Conservation (phyloP, 768 basidiomycete species). For the Nidularia sp. region DNA sequence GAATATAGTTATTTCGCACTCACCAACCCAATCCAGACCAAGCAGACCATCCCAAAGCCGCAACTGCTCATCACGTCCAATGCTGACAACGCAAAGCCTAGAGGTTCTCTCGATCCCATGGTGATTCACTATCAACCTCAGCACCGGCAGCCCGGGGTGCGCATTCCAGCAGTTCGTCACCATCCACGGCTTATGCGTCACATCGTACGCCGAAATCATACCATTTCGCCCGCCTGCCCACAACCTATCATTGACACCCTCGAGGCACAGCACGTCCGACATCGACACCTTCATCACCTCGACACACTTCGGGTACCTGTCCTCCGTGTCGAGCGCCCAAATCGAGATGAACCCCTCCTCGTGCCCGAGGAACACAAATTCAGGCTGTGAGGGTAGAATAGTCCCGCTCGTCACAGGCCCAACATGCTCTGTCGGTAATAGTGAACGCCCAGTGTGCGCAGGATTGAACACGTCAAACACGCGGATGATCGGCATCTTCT, state of each 20-base stretch:
- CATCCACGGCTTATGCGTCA: conserved; percentile 70
- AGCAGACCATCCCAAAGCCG: conserved; percentile 90
- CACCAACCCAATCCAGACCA: conserved; percentile 83
- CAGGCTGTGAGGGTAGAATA: conserved; percentile 62
- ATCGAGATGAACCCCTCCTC: conserved; percentile 86
- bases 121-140: conserved; percentile 65
- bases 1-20: conserved; percentile 20
- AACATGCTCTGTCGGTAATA: conserved; percentile 64
- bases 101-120: conserved; percentile 68
- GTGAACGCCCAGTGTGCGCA: conserved; percentile 46
- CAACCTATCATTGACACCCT: conserved; percentile 77
- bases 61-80: conserved; percentile 69
- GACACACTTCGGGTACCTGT: conserved; percentile 58
- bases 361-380: conserved; percentile 79
- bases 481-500: conserved; percentile 68
- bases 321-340: conserved; percentile 60
- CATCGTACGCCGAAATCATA: conserved; percentile 77
- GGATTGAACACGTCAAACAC: conserved; percentile 74
- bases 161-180: conserved; percentile 88
- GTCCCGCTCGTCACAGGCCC: conserved; percentile 84
- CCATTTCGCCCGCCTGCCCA: conserved; percentile 91
- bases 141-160: conserved; percentile 63
- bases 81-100: conserved; percentile 67
- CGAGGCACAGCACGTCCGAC: conserved; percentile 79
- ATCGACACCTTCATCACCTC: conserved; percentile 78